A percentile compares a stretch with the other conserved stretches of the same genome.
Evolutionary conservation across 108 stramenopile genomes (phyloP).

Genomic region (Cylindrotheca fusiformis): DNA sequence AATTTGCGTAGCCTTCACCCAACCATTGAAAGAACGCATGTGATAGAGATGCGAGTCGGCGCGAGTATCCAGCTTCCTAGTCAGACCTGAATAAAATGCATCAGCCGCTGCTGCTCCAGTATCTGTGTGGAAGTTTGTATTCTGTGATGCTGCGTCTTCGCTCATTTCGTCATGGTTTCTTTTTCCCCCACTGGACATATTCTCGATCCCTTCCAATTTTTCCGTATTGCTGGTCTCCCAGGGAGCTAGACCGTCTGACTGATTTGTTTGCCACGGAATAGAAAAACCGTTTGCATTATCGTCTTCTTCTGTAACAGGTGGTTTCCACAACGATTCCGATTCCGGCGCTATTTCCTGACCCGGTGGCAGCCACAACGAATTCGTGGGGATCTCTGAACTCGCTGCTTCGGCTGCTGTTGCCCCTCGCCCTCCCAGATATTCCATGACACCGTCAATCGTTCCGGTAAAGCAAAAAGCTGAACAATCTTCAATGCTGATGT

Average conservation of each 20-base stretch:
- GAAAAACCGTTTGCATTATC: not conserved
- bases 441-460: slow-evolving; percentile 25
- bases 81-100: slow-evolving; percentile 78
- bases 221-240: slow-evolving; percentile 11
- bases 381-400: not conserved
- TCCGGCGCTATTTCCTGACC: not conserved
- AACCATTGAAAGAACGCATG: slow-evolving; percentile 96
- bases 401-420: slow-evolving; percentile 1
- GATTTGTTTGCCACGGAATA: slow-evolving; percentile 7
- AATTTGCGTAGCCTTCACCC: slow-evolving; percentile 96
- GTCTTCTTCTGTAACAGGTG: slow-evolving; percentile 21
- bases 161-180: slow-evolving; percentile 22
- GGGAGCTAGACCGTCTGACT: slow-evolving; percentile 1
- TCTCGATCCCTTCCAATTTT: not conserved
- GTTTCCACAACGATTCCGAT: slow-evolving; percentile 31
- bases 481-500: slow-evolving; percentile 37
- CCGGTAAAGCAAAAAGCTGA: slow-evolving; percentile 26
- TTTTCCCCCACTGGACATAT: slow-evolving; percentile 1
- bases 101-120: slow-evolving; percentile 83
- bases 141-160: not conserved
- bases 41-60: slow-evolving; percentile 90
- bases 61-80: slow-evolving; percentile 62
- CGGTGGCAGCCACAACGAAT: not conserved
- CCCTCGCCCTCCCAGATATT: slow-evolving; percentile 13
- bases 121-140: slow-evolving; percentile 60